Conservation (phyloP, 805 yeast genomes). For the Metahyphopichia silvanorum region DNA sequence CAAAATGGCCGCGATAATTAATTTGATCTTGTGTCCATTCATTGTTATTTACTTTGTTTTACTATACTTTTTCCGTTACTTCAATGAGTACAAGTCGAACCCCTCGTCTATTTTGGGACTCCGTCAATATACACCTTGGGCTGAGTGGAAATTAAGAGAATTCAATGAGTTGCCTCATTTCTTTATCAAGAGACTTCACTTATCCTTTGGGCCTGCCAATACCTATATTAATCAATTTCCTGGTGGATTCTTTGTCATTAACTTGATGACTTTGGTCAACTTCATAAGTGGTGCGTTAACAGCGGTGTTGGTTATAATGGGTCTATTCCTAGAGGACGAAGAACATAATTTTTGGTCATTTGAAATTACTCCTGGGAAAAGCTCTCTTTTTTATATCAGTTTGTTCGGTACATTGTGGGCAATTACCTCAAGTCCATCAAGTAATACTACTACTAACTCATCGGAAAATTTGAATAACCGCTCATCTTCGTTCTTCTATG, state of each 20-base stretch:
- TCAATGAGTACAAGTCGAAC: constrained; percentile 86
- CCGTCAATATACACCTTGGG: constrained; percentile 89
- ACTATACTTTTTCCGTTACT: constrained; percentile 83
- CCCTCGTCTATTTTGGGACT: constrained; percentile 70
- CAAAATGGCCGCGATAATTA: constrained; percentile 82
- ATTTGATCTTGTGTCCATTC: constrained; percentile 80
- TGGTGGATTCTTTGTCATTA: constrained; percentile 51
- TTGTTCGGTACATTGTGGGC: constrained; percentile 89
- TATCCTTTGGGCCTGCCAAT: constrained; percentile 77
- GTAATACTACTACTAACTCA: constrained; percentile 15
- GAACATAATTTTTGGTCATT: constrained; percentile 72
- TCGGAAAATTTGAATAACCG: constrained; percentile 22
- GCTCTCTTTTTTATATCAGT: constrained; percentile 85
- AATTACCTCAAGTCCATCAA: constrained; percentile 63
- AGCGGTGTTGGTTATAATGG: constrained; percentile 66
- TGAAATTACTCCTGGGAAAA: constrained; percentile 77
- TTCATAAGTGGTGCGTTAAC: constrained; percentile 87
- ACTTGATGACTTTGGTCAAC: constrained; percentile 34
- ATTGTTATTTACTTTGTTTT: constrained; percentile 78
- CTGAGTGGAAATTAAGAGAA: constrained; percentile 94
- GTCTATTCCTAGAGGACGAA: constrained; percentile 83
- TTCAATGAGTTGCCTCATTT: constrained; percentile 90
- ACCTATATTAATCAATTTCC: constrained; percentile 91
- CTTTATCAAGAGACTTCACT: constrained; percentile 71
- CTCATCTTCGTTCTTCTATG: constrained; percentile 57